Conservation (phyloP, 768 basidiomycete species). For the Piloderma croceum region DNA sequence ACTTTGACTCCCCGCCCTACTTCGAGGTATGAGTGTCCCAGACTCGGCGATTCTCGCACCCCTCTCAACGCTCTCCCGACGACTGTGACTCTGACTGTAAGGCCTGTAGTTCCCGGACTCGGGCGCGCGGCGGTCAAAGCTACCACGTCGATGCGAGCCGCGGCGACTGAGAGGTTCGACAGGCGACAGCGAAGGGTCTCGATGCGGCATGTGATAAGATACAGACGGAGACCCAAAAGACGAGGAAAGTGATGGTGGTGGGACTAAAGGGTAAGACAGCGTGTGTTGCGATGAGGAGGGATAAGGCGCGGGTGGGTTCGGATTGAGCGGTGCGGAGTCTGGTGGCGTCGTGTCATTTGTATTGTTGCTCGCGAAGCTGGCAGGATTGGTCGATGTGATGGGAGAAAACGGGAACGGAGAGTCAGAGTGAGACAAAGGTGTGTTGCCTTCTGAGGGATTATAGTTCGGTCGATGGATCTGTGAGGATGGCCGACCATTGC, state of each 20-base stretch:
- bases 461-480: conserved; percentile 54
- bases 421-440: conserved; percentile 61
- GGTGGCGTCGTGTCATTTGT: conserved; percentile 74
- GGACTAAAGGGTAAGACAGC: conserved; percentile 76
- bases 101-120: conserved; percentile 20
- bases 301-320: conserved; percentile 30
- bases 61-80: conserved; percentile 55
- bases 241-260: conserved; percentile 75
- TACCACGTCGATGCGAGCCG: conserved; percentile 27
- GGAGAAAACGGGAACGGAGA: conserved; percentile 69
- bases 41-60: conserved; percentile 69
- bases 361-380: conserved; percentile 50
- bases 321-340: conserved; percentile 50
- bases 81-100: conserved; percentile 38
- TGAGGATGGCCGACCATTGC: conserved; percentile 56
- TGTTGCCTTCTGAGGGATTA: conserved; percentile 45
- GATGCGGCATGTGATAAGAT: conserved; percentile 39
- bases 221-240: conserved; percentile 69
- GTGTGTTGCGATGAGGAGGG: conserved; percentile 28
- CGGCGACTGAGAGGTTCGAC: conserved; percentile 28
- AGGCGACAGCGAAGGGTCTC: conserved; percentile 47
- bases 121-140: conserved; percentile 24
- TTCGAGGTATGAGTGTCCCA: conserved; percentile 47
- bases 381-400: conserved; percentile 43
- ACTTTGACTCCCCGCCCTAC: conserved; percentile 43